Base-by-base conservation (phyloP, 2,329 filamentous ascomycete genomes). In the Trichophyton schoenleinii region DNA sequence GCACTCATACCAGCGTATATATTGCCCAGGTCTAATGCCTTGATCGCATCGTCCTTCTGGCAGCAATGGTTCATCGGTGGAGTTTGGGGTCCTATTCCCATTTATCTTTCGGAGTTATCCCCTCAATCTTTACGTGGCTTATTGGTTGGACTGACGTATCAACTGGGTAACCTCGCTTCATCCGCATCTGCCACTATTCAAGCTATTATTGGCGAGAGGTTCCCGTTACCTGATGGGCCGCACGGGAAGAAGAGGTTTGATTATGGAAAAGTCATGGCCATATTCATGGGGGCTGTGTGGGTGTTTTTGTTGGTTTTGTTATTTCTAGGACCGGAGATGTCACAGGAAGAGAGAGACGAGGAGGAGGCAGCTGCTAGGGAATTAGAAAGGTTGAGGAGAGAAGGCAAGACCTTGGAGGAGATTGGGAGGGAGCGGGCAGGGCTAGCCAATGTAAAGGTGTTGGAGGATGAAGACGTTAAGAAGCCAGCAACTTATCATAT, bases 231-330 rank as follows among this genome's bases (percentile, higher is more conserved):
- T 0, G 76, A 82, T 0, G 81, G 80, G 0, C 71, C 79, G 18
- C 70, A 73, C 0, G 79, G 76, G 0, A 71, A 74, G 36, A 72
- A 74, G 55, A 78, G 87, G 2, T 89, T 87, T 71, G 77, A 89
- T 63, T 95, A 95, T 67, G 89, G 89, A 44, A 86, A 86, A 67
- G 89, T 95, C 8, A 92, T 95, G 65, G 89, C 86, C 70, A 94
- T 95, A 69, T 95, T 96, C 74, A 91, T 96, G 87, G 91, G 81
- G 0, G 90, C 87, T 66, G 89, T 95, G 0, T 95, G 78, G 67
- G 81, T 75, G 1, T 86, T 85, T 69, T 75, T 80, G 3, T 83
- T 86, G 63, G 7, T 85, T 2, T 62, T 76, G 59, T 77, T 75
- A 25, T 69, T 77, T 28, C 64, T 78, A 3, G 79, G 79, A 1